phyloP scores from a whole-genome alignment of 73 alveolate species.

The Paramecium pentaurelia region DNA sequence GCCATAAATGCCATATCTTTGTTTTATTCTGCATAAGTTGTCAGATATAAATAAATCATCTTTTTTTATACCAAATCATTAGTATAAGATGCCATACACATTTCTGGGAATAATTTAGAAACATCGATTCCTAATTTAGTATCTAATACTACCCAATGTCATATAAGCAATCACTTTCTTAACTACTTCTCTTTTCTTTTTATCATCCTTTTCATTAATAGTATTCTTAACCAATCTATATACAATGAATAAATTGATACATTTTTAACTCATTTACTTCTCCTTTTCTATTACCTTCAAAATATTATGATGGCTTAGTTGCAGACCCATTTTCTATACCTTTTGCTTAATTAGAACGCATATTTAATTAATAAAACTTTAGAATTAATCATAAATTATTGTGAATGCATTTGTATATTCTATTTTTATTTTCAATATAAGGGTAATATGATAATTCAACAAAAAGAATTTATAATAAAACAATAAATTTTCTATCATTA shows the following conservation, averaged over 20 bases:
- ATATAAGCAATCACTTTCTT: slow-evolving; percentile 97
- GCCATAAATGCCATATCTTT: slow-evolving; percentile 96
- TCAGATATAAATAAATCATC: slow-evolving; percentile 95
- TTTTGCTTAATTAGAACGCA: slow-evolving; percentile 45
- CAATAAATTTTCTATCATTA: too few relatives aligned
- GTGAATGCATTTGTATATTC: neutral
- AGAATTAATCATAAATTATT: neutral
- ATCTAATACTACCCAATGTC: slow-evolving; percentile 84
- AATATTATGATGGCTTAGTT: slow-evolving; percentile 85
- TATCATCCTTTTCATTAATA: slow-evolving; percentile 81
- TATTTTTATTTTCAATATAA: neutral
- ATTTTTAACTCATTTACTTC: slow-evolving; percentile 89
- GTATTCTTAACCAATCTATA: slow-evolving; percentile 82
- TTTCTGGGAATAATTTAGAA: slow-evolving; percentile 89
- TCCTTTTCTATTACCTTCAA: slow-evolving; percentile 95
- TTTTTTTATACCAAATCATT: slow-evolving; percentile 97
- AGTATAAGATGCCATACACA: slow-evolving; percentile 94
- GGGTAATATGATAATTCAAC: neutral
- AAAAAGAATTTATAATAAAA: neutral
- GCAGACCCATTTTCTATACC: slow-evolving; percentile 49
- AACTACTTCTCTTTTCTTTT: slow-evolving; percentile 90
- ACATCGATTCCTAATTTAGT: slow-evolving; percentile 79
- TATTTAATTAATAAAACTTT: neutral
- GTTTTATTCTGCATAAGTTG: slow-evolving; percentile 93
- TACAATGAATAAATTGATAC: neutral